Evolutionary conservation across 768 basidiomycete species (phyloP).

Genomic region (Tricholoma hemisulphureum): DNA sequence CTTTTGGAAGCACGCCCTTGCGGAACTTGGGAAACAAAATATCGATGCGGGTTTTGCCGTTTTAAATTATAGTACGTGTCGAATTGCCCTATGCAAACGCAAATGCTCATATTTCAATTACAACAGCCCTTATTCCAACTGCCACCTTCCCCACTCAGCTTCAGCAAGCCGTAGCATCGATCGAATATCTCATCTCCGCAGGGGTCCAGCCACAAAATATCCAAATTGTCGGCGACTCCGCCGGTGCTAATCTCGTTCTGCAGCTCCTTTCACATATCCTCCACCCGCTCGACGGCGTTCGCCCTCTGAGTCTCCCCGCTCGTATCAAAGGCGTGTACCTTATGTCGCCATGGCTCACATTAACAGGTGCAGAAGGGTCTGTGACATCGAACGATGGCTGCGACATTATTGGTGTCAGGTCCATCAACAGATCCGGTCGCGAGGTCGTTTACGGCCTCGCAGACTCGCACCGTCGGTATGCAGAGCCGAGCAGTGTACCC

Average conservation of each 20-base stretch:
- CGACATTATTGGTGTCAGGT: slow-evolving; percentile 14
- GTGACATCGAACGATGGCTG: slow-evolving; percentile 6
- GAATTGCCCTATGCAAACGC: not conserved
- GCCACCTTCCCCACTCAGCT: slow-evolving; percentile 30
- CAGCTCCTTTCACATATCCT: slow-evolving; percentile 30
- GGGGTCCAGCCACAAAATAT: slow-evolving; percentile 28
- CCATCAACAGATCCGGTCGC: no score
- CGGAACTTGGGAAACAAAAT: slow-evolving; percentile 6
- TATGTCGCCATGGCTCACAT: slow-evolving; percentile 33
- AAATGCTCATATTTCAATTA: not conserved
- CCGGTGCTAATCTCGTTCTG: slow-evolving; percentile 31
- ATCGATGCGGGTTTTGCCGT: slow-evolving; percentile 19
- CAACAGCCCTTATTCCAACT: slow-evolving; percentile 27
- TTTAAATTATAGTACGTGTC: slow-evolving; percentile 20
- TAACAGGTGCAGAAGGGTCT: slow-evolving; percentile 12
- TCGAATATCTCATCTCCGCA: slow-evolving; percentile 26
- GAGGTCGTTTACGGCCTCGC: slow-evolving; percentile 17
- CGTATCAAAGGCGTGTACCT: slow-evolving; percentile 24
- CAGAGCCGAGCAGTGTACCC: slow-evolving; percentile 20
- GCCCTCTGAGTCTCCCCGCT: slow-evolving; percentile 12
- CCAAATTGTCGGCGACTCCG: slow-evolving; percentile 33
- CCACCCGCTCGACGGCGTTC: slow-evolving; percentile 24
- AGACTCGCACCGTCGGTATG: slow-evolving; percentile 9
- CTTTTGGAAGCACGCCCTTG: slow-evolving; percentile 25
- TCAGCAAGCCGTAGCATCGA: slow-evolving; percentile 22